A percentile compares a stretch with the other conserved stretches of the same genome.
phyloP scores from a whole-genome alignment of 2,329 filamentous ascomycete genomes.

The Colletotrichum zoysiae region DNA sequence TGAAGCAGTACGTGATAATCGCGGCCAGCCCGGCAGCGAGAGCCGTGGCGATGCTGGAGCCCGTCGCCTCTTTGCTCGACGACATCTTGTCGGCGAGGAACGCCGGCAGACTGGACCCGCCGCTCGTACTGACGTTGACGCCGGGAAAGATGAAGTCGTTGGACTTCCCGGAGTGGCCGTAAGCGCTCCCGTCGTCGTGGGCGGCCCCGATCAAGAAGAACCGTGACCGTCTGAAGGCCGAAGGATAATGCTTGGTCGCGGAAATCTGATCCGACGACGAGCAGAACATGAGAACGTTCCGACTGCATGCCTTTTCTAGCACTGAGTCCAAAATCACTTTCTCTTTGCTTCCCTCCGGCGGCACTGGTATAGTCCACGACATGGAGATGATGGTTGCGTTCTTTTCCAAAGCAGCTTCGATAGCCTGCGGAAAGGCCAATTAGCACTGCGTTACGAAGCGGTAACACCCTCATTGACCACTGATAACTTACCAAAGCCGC shows the following conservation, averaged over 20 bases:
- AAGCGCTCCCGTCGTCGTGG: slow-evolving; percentile 41
- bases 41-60: slow-evolving; percentile 50
- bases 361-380: slow-evolving; percentile 47
- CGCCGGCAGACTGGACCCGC: background rate
- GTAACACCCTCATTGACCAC: background rate
- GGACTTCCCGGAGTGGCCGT: slow-evolving; percentile 43
- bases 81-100: background rate
- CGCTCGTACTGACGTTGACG: slow-evolving; percentile 42
- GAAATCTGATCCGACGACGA: slow-evolving; percentile 47
- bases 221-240: slow-evolving; percentile 32
- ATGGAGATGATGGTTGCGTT: slow-evolving; percentile 49
- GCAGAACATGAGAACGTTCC: slow-evolving; percentile 55
- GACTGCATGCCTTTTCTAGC: slow-evolving; percentile 44
- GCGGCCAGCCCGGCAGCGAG: slow-evolving; percentile 49
- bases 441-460: background rate
- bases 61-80: slow-evolving; percentile 14
- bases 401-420: slow-evolving; percentile 42
- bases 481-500: background rate
- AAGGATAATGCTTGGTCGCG: slow-evolving; percentile 43
- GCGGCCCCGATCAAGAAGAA: slow-evolving; percentile 49
- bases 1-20: slow-evolving; percentile 49
- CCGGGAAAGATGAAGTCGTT: slow-evolving; percentile 49
- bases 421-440: slow-evolving; percentile 31
- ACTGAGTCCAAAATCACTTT: slow-evolving; percentile 9
- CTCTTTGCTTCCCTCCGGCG: slow-evolving; percentile 38